Evolutionary conservation across 257 asterid species (phyloP).

Genomic region (Solanum paucissectum): DNA sequence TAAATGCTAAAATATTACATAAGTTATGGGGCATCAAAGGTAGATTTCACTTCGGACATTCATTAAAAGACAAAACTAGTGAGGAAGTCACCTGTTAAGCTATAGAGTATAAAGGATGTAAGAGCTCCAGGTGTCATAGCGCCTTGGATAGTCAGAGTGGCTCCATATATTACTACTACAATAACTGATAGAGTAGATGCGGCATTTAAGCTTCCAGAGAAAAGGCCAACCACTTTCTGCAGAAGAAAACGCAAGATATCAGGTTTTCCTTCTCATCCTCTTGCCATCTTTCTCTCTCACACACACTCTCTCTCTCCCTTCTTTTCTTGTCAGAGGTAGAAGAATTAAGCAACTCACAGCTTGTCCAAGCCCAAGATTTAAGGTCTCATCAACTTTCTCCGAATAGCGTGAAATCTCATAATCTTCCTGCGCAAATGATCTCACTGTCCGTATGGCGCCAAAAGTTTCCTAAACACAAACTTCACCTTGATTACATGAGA

Average conservation of each 20-base stretch:
- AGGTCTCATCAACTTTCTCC: constrained; percentile 77
- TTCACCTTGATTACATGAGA: neutral
- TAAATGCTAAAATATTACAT: neutral
- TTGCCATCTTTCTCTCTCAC: neutral
- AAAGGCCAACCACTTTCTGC: constrained; percentile 62
- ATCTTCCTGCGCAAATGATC: constrained; percentile 83
- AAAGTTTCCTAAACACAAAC: constrained; percentile 51
- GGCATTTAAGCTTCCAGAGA: constrained; percentile 69
- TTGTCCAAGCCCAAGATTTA: constrained; percentile 73
- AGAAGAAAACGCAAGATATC: constrained; percentile 8
- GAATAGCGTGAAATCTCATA: constrained; percentile 62
- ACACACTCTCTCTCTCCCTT: neutral
- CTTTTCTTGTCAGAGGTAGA: neutral
- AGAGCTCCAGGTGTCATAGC: constrained; percentile 70
- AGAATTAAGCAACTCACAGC: constrained; percentile 47
- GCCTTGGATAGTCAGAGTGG: constrained; percentile 71
- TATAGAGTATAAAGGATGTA: constrained; percentile 79
- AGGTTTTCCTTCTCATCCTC: neutral
- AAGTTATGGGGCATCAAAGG: neutral
- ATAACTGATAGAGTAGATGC: constrained; percentile 81
- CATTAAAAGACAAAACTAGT: neutral
- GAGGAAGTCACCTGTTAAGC: constrained; percentile 53
- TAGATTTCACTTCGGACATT: neutral
- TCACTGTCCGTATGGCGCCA: constrained; percentile 82
- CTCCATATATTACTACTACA: constrained; percentile 68